Percentiles rank a stretch among this genome's conserved stretches.
phyloP scores from a whole-genome alignment of 1,139 yeast genomes.

The Geotrichum histeridarum region DNA sequence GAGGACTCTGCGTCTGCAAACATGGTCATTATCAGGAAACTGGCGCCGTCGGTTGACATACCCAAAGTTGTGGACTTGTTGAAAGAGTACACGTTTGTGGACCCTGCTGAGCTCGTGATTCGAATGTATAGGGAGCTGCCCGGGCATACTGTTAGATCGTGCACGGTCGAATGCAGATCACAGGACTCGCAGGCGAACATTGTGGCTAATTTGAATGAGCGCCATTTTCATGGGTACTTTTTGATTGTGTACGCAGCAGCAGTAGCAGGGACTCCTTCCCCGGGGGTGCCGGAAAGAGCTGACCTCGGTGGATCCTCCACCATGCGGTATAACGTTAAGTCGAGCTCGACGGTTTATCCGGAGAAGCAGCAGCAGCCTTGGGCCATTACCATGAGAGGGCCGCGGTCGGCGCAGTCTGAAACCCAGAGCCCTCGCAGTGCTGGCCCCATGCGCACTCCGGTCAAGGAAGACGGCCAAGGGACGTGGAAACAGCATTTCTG shows the following conservation, averaged over 20 bases:
- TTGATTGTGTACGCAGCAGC: not conserved
- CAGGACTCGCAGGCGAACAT: conserved; percentile 2
- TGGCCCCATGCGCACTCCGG: no score
- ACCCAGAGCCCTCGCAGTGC: no score
- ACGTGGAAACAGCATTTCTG: no score
- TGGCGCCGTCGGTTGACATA: not conserved
- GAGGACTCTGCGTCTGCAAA: not conserved
- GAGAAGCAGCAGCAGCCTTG: not conserved
- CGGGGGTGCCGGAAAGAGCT: not conserved
- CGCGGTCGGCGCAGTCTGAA: no score
- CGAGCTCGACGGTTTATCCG: not conserved
- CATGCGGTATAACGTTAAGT: not conserved
- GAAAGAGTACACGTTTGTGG: conserved; percentile 6
- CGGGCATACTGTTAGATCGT: not conserved
- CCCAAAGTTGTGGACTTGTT: not conserved
- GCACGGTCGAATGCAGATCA: conserved; percentile 5
- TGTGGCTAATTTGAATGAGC: conserved; percentile 10
- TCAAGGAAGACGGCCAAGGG: no score
- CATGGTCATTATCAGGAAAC: conserved; percentile 6
- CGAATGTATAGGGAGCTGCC: not conserved
- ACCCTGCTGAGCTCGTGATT: not conserved
- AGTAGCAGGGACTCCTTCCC: no score
- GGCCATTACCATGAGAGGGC: not conserved
- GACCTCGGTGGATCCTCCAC: not conserved
- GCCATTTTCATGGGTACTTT: not conserved